Percentiles rank a stretch among this genome's conserved stretches.
Evolutionary conservation across 768 basidiomycete genomes (phyloP).

Genomic region (Pulveroboletus frians): DNA sequence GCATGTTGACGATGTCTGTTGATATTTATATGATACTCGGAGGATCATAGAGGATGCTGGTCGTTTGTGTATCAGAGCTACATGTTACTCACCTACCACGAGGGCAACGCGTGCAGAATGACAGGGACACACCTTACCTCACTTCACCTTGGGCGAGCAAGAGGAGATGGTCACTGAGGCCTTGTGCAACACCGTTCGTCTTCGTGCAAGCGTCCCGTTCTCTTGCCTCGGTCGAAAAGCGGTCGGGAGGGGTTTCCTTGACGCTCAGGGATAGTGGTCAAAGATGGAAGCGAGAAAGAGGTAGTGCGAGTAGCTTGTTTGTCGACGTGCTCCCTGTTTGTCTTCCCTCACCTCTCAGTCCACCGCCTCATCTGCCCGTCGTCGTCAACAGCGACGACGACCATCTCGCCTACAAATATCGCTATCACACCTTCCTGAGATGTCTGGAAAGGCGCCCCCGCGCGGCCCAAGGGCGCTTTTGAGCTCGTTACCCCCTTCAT

Average conservation of each 20-base stretch:
- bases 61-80: not conserved
- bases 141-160: not conserved
- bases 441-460: conserved; percentile 79
- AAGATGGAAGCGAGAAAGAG: conserved; percentile 13
- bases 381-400: conserved; percentile 24
- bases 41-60: no score
- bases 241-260: not conserved
- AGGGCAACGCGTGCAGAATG: not conserved
- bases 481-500: conserved; percentile 36
- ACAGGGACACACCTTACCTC: not conserved
- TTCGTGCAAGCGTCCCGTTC: not conserved
- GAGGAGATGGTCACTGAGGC: not conserved
- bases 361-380: conserved; percentile 17
- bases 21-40: not conserved
- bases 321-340: conserved; percentile 18
- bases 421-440: conserved; percentile 1
- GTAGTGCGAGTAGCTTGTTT: conserved; percentile 10
- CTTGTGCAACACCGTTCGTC: not conserved
- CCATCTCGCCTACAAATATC: conserved; percentile 2
- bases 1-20: not conserved
- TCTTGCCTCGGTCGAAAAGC: not conserved
- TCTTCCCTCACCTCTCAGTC: conserved; percentile 5
- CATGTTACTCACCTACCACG: not conserved
- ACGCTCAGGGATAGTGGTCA: not conserved
- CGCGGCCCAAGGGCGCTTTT: conserved; percentile 67